phyloP scores from a whole-genome alignment of 1,284 basidiomycete genomes.

The Ustilago trichophora region DNA sequence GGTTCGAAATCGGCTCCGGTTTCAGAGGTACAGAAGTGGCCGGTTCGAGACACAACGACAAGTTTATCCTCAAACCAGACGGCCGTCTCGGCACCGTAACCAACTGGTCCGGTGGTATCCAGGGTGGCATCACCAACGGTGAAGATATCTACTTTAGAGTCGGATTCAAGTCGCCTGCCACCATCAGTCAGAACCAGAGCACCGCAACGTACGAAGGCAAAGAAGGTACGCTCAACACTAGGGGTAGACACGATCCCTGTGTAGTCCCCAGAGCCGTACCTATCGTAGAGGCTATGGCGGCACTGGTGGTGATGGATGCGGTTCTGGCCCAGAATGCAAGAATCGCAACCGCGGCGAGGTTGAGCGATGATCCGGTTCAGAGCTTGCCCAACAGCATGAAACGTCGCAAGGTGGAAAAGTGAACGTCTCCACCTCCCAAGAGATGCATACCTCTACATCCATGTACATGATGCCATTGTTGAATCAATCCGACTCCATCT shows the following conservation, averaged over 20 bases:
- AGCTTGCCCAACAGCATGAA: slow-evolving; percentile 61
- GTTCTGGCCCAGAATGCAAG: slow-evolving; percentile 59
- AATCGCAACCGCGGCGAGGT: slow-evolving; percentile 18
- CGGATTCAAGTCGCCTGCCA: slow-evolving; percentile 98
- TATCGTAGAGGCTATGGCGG: slow-evolving; percentile 98
- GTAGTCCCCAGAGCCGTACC: slow-evolving; percentile 95
- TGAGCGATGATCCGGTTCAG: slow-evolving; percentile 39
- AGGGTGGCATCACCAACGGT: slow-evolving; percentile 97
- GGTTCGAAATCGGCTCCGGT: slow-evolving; percentile 96
- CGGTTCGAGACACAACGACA: slow-evolving; percentile 92
- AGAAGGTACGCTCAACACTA: slow-evolving; percentile 83
- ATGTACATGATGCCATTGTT: no score
- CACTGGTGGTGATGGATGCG: slow-evolving; percentile 88
- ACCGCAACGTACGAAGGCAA: slow-evolving; percentile 94
- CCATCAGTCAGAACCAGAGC: slow-evolving; percentile 88
- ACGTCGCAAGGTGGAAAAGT: no score
- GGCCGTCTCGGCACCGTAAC: slow-evolving; percentile 83
- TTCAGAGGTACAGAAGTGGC: slow-evolving; percentile 94
- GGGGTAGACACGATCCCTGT: slow-evolving; percentile 95
- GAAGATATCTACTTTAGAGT: slow-evolving; percentile 97
- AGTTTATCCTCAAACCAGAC: slow-evolving; percentile 77
- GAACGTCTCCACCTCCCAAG: no score
- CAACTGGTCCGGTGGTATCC: slow-evolving; percentile 97
- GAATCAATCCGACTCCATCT: no score
- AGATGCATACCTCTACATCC: no score